Evolutionary conservation across 345 rosid species (phyloP).

Genomic region (Populus nigra): DNA sequence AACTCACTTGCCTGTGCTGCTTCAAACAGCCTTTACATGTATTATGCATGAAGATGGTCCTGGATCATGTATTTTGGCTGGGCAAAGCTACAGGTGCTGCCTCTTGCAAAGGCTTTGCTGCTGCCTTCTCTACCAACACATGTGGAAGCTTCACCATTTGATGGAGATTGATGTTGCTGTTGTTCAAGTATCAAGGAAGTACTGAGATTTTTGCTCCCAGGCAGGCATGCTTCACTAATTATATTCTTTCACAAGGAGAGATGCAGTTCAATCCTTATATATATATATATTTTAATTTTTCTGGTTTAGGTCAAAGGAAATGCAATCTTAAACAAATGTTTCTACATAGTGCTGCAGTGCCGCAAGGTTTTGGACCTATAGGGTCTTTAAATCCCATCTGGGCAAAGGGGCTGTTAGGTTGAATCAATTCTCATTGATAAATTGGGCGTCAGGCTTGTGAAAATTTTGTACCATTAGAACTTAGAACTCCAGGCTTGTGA

Average conservation of each 20-base stretch:
- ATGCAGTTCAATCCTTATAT: slow-evolving; percentile 19
- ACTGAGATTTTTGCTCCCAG: slow-evolving; percentile 11
- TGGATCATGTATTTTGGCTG: slow-evolving; percentile 6
- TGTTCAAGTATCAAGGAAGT: slow-evolving; percentile 22
- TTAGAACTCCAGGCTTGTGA: slow-evolving; percentile 16
- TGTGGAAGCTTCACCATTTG: slow-evolving; percentile 6
- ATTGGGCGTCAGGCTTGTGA: slow-evolving; percentile 25
- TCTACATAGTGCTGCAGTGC: slow-evolving; percentile 13
- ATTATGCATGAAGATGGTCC: slow-evolving; percentile 41
- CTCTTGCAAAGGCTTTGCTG: slow-evolving; percentile 16
- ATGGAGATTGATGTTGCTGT: slow-evolving; percentile 3
- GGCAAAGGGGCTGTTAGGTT: slow-evolving; percentile 19
- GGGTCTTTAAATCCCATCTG: neutral
- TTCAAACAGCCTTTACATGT: slow-evolving; percentile 64
- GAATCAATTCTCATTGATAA: slow-evolving; percentile 36
- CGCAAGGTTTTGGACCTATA: slow-evolving; percentile 14
- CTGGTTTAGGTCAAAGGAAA: slow-evolving; percentile 26
- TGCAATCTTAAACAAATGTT: slow-evolving; percentile 3
- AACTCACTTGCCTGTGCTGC: slow-evolving; percentile 57
- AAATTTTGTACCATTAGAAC: neutral
- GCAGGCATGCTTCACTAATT: slow-evolving; percentile 32
- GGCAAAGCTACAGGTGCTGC: slow-evolving; percentile 11
- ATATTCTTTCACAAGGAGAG: slow-evolving; percentile 40
- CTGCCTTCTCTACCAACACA: slow-evolving; percentile 16
- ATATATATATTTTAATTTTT: neutral